Evolutionary conservation across 2,329 filamentous ascomycete genomes (phyloP).

Genomic region (Didymosphaeria variabile): DNA sequence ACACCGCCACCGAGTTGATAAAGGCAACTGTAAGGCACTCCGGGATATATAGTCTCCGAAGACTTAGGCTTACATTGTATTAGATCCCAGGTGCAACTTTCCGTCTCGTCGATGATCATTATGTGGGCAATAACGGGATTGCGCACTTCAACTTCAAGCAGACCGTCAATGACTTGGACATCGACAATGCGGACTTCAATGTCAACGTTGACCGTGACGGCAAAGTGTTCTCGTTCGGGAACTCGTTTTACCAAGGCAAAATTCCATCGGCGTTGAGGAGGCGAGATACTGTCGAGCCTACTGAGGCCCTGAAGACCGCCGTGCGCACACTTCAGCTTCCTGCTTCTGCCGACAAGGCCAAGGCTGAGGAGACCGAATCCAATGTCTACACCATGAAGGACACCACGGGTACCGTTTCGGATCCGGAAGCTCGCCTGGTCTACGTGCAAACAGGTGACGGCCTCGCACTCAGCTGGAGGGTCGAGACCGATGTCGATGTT

Average conservation of each 20-base stretch:
- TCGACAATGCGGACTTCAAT: constrained; percentile 69
- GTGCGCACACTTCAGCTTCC: constrained; percentile 53
- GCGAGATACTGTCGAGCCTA: constrained; percentile 55
- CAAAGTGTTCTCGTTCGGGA: constrained; percentile 66
- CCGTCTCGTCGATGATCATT: constrained; percentile 63
- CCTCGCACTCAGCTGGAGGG: constrained; percentile 64
- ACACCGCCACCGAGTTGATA: constrained; percentile 45
- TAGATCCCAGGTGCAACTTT: constrained; percentile 53
- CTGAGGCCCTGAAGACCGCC: constrained; percentile 55
- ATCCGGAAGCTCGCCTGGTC: constrained; percentile 65
- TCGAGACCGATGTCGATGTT: constrained; percentile 65
- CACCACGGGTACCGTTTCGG: constrained; percentile 59
- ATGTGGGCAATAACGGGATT: constrained; percentile 64
- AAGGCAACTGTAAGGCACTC: constrained; percentile 31
- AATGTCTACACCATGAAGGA: constrained; percentile 58
- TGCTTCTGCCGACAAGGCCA: constrained; percentile 52
- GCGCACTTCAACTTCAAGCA: constrained; percentile 69
- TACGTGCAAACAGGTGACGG: constrained; percentile 62
- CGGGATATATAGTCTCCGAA: no score
- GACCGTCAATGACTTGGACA: constrained; percentile 65
- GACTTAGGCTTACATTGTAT: not conserved
- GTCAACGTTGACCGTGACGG: constrained; percentile 66
- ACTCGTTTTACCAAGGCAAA: constrained; percentile 58
- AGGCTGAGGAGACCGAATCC: constrained; percentile 49
- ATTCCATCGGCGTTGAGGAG: constrained; percentile 55